Percentiles rank a stretch among this genome's conserved stretches.
phyloP scores from a whole-genome alignment of 2,329 filamentous ascomycete species.

The Tolypocladium amazonense region DNA sequence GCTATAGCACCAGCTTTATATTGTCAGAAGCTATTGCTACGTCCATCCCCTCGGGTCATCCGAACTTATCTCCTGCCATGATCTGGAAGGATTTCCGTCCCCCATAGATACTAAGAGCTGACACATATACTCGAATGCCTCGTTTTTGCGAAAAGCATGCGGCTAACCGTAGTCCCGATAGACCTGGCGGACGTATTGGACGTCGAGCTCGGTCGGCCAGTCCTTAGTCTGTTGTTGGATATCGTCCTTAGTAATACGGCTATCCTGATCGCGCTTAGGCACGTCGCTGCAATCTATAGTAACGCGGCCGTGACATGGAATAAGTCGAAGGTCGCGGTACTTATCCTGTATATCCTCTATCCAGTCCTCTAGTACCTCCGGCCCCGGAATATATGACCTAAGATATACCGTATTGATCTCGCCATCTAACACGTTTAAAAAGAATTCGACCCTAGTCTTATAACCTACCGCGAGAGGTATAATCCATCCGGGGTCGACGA shows the following conservation, averaged over 20 bases:
- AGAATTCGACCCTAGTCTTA: not conserved
- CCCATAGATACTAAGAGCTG: not conserved
- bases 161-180: constrained; percentile 22
- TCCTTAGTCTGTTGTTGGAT: not conserved
- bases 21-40: too few relatives aligned
- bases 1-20: too few relatives aligned
- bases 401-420: not conserved
- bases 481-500: not conserved
- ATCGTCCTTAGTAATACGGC: not conserved
- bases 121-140: constrained; percentile 6
- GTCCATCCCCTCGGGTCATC: too few relatives aligned
- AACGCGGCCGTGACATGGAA: constrained; percentile 7
- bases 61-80: too few relatives aligned
- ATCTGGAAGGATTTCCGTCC: too few relatives aligned
- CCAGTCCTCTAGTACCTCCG: constrained; percentile 4
- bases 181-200: constrained; percentile 10
- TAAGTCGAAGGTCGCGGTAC: constrained; percentile 10
- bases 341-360: constrained; percentile 14
- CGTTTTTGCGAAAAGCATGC: constrained; percentile 17
- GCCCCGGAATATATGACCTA: not conserved
- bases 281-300: not conserved
- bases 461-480: not conserved
- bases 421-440: not conserved
- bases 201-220: constrained; percentile 6
- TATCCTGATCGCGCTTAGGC: not conserved